A percentile compares a stretch with the other conserved stretches of the same genome.
Evolutionary conservation across 2,329 filamentous ascomycete genomes (phyloP).

Genomic region (Diplodia mutila): DNA sequence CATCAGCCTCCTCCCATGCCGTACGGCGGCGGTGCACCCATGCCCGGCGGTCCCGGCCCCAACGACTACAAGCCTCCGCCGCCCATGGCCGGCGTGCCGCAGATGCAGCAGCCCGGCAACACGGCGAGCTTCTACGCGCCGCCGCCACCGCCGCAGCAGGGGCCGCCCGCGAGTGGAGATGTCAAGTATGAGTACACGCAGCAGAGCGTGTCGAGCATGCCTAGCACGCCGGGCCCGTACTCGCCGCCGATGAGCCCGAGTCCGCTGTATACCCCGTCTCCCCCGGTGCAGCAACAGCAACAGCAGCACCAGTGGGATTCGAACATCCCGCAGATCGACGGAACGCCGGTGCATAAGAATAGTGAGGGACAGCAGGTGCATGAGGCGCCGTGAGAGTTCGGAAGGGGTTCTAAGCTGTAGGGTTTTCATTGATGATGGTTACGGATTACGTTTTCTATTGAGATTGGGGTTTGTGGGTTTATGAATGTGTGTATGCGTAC

Average conservation of each 20-base stretch:
- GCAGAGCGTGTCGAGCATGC: background rate
- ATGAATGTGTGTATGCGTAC: too few relatives aligned
- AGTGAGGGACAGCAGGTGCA: constrained; percentile 1
- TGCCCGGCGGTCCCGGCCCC: constrained; percentile 22
- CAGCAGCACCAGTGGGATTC: background rate
- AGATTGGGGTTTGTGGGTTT: too few relatives aligned
- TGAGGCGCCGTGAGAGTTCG: background rate
- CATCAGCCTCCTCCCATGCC: constrained; percentile 8
- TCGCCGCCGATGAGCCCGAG: constrained; percentile 1
- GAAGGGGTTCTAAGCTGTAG: too few relatives aligned
- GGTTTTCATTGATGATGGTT: too few relatives aligned
- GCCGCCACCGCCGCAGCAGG: background rate
- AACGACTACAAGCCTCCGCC: constrained; percentile 30
- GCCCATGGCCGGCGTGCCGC: background rate
- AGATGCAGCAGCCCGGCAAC: constrained; percentile 15
- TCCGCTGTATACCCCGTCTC: constrained; percentile 5
- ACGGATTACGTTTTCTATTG: too few relatives aligned
- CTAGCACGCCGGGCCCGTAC: background rate
- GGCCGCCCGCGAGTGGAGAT: background rate
- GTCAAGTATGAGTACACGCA: constrained; percentile 9
- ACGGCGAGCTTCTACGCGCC: constrained; percentile 5
- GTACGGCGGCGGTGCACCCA: constrained; percentile 22
- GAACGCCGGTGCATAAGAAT: constrained; percentile 20
- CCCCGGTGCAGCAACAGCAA: background rate
- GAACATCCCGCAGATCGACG: constrained; percentile 16